Base-by-base conservation (phyloP, 495 filamentous ascomycete species). In the Elaphomyces granulatus region DNA sequence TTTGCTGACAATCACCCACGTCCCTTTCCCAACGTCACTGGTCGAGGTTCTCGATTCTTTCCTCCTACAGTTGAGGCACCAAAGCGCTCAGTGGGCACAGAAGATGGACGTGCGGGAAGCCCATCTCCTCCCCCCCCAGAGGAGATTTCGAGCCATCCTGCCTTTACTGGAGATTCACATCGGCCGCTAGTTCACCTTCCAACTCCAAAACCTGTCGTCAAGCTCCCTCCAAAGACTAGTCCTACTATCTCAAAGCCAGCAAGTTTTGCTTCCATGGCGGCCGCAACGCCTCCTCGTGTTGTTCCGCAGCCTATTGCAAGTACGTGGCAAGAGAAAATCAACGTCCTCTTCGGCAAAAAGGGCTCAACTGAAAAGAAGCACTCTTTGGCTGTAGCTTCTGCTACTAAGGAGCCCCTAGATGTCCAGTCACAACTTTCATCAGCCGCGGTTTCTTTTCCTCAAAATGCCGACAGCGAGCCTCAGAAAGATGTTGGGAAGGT, bases 51-150 rank as follows among this genome's bases (percentile, higher is more conserved):
- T 16, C 62, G 81, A 19, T 87, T 85, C 56, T 87, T 87, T 63
- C 82, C 82, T 3, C 59, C 63, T 10, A 53, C 67, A 1, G 49
- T 52, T 1, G 64, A 67, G 36, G 49, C 48, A 23, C 33, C 56
- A 40, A 52, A 67, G 64, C 61, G 57, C 45, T 36, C 63, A 43
- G 16, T 52, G 41, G 30, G 40, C 32, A 59, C 59, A 26, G 60
- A 60, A 32, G 40, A 42, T 2, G 53, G 53, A 31, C 46, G 46
- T 37, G 40, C 56, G 35, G 58, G 57, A 37, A 66, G 61, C 34
- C 59, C 66, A 28, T 83, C 81, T 1, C 81, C 81, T 2, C 82
- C 83, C 23, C 82, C 83, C 4, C 81, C 82, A 0, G 81, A 83
- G 48, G 65, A 66, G 37, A 35, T 59, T 37, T 77, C 74, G 42